Percentiles rank a stretch among this genome's conserved stretches.
These are phyloP conservation scores for Eutypa lata DNA, from an alignment of 2,329 filamentous ascomycete genomes.

Conservation along the genomic window DNA sequence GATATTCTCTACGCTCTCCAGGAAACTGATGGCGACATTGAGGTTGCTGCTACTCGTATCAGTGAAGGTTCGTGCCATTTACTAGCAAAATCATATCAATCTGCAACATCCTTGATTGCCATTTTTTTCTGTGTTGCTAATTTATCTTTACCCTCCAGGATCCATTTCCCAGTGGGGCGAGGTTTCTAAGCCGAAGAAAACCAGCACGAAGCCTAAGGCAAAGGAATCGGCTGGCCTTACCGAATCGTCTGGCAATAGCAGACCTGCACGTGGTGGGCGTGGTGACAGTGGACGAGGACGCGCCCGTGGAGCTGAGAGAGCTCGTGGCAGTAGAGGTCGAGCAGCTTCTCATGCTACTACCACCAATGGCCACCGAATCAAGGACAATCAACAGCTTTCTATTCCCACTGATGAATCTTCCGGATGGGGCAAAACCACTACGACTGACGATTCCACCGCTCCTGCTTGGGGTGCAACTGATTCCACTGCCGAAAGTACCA, in stretches of 20 bases:
- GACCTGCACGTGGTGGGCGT: constrained; percentile 59
- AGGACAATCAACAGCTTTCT: constrained; percentile 55
- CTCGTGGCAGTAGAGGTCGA: constrained; percentile 62
- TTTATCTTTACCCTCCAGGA: constrained; percentile 44
- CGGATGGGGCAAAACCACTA: constrained; percentile 54
- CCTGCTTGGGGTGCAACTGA: constrained; percentile 43
- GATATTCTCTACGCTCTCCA: constrained; percentile 90
- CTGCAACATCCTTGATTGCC: neutral
- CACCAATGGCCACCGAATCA: constrained; percentile 56
- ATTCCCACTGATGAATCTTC: constrained; percentile 68
- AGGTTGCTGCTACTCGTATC: constrained; percentile 73
- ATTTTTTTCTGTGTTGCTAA: constrained; percentile 23
- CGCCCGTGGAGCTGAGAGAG: constrained; percentile 52
- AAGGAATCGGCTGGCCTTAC: constrained; percentile 59
- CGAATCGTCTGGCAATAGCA: constrained; percentile 43
- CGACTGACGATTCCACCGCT: constrained; percentile 35
- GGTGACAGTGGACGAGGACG: constrained; percentile 37
- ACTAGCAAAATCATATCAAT: constrained; percentile 4
- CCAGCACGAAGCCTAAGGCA: constrained; percentile 67
- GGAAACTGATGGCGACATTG: constrained; percentile 79
- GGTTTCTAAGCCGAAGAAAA: constrained; percentile 78
- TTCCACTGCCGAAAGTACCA: constrained; percentile 26
- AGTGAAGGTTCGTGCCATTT: constrained; percentile 61
- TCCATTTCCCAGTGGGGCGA: constrained; percentile 81
- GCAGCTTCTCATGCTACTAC: constrained; percentile 57